These are phyloP conservation scores for Gnomoniopsis sp. DNA, from an alignment of 2,329 filamentous ascomycete genomes.

Conservation along the genomic window DNA sequence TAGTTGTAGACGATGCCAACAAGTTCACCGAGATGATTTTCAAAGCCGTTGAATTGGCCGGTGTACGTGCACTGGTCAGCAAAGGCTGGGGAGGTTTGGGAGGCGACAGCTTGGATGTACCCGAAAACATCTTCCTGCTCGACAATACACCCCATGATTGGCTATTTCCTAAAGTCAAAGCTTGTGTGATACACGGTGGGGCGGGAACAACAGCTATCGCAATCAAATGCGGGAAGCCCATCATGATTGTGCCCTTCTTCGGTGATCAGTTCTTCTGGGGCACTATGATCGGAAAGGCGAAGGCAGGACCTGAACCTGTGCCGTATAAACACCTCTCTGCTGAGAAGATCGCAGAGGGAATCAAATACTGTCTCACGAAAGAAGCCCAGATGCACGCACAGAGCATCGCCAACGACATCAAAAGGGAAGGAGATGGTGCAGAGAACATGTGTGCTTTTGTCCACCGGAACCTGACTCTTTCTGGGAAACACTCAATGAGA, in stretches of 20 bases:
- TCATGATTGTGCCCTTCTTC: slow-evolving; percentile 77
- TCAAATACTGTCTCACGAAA: slow-evolving; percentile 62
- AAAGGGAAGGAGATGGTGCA: slow-evolving; percentile 63
- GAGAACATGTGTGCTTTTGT: slow-evolving; percentile 67
- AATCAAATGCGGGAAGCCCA: slow-evolving; percentile 67
- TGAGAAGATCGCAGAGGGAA: slow-evolving; percentile 66
- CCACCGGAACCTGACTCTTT: slow-evolving; percentile 55
- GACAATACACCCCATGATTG: slow-evolving; percentile 75
- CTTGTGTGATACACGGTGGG: slow-evolving; percentile 73
- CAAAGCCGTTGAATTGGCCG: slow-evolving; percentile 60
- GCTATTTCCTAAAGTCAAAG: slow-evolving; percentile 65
- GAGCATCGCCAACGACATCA: slow-evolving; percentile 60
- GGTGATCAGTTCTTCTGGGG: slow-evolving; percentile 81
- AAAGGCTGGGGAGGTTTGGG: slow-evolving; percentile 76
- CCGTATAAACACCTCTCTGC: slow-evolving; percentile 65
- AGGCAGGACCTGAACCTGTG: slow-evolving; percentile 63
- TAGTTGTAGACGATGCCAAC: slow-evolving; percentile 70
- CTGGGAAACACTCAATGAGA: slow-evolving; percentile 53
- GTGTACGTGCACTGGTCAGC: slow-evolving; percentile 68
- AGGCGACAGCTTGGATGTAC: slow-evolving; percentile 42
- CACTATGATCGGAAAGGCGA: slow-evolving; percentile 59
- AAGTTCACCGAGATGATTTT: slow-evolving; percentile 69
- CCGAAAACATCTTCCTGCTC: slow-evolving; percentile 67
- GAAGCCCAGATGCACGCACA: slow-evolving; percentile 56
- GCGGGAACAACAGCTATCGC: slow-evolving; percentile 75